Percentiles rank a stretch among this genome's conserved stretches.
These are phyloP conservation scores for Pythium graminicola DNA, from an alignment of 352 stramenopile species.

Conservation along the genomic window DNA sequence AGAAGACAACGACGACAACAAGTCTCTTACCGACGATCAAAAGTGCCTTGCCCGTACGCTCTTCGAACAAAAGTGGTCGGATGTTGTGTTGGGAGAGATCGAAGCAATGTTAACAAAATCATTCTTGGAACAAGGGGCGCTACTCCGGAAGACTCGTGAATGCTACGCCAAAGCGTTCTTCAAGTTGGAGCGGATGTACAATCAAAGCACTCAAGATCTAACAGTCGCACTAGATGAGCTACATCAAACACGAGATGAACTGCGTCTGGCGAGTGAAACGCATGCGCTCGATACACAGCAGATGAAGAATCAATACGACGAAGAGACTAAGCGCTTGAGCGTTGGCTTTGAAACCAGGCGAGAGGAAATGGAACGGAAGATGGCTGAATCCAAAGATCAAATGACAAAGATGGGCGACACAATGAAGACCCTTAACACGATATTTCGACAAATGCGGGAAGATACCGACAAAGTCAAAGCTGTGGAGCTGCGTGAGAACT, in stretches of 20 bases:
- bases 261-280: constrained; percentile 26
- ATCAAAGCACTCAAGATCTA: constrained; percentile 31
- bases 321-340: constrained; percentile 42
- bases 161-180: constrained; percentile 77
- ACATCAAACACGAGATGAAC: constrained; percentile 30
- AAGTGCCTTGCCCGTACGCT: constrained; percentile 53
- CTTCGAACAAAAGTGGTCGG: constrained; percentile 89
- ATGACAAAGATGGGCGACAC: constrained; percentile 89
- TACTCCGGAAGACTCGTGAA: constrained; percentile 75
- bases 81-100: constrained; percentile 82
- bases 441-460: constrained; percentile 91
- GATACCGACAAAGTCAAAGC: constrained; percentile 87
- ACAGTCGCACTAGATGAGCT: constrained; percentile 30
- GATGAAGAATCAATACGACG: constrained; percentile 44
- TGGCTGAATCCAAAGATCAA: constrained; percentile 67
- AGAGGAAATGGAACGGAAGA: constrained; percentile 64
- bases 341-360: constrained; percentile 42
- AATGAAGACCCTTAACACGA: constrained; percentile 90
- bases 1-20: not conserved
- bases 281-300: constrained; percentile 36
- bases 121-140: constrained; percentile 83
- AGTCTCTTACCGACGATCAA: constrained; percentile 9
- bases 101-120: constrained; percentile 82
- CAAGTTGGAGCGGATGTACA: constrained; percentile 51
- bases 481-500: constrained; percentile 81